Percentiles rank a stretch among this genome's conserved stretches.
These are phyloP conservation scores for Leishmania martiniquensis DNA, from an alignment of 208 protist genomes.

Conservation along the genomic window DNA sequence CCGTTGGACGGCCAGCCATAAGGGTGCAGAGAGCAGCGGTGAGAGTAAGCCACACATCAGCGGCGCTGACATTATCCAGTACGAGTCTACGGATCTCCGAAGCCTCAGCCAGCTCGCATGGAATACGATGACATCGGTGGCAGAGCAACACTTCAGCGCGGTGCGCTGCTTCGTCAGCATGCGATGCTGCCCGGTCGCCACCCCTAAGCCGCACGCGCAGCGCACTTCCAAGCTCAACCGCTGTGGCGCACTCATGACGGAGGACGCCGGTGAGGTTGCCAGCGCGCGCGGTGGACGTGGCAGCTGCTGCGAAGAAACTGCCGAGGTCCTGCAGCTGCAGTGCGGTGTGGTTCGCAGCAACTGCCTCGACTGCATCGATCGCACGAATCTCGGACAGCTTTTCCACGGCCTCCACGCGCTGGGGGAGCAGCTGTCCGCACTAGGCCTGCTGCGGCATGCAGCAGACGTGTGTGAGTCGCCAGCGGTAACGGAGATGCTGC, in stretches of 20 bases:
- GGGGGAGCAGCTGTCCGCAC: slow-evolving; percentile 58
- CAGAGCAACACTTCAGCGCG: slow-evolving; percentile 45
- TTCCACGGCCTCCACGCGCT: slow-evolving; percentile 89
- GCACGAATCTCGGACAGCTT: slow-evolving; percentile 97
- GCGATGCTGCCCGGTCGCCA: neutral
- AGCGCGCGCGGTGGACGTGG: neutral
- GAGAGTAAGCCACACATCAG: neutral
- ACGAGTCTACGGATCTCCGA: slow-evolving; percentile 87
- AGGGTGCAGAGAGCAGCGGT: neutral
- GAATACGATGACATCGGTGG: slow-evolving; percentile 67
- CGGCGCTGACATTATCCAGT: slow-evolving; percentile 58
- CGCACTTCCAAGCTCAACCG: neutral
- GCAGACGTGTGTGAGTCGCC: slow-evolving; percentile 46
- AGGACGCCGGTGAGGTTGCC: neutral
- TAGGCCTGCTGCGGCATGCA: slow-evolving; percentile 48
- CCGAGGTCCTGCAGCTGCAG: slow-evolving; percentile 42
- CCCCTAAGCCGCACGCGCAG: neutral
- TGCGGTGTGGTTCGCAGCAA: slow-evolving; percentile 95
- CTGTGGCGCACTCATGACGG: neutral
- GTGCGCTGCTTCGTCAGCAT: slow-evolving; percentile 58
- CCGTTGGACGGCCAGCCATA: neutral
- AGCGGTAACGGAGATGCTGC: slow-evolving; percentile 55
- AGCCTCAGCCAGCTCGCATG: slow-evolving; percentile 61
- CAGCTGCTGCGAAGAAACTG: neutral
- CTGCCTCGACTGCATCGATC: slow-evolving; percentile 98